phyloP scores from a whole-genome alignment of 768 basidiomycete genomes.

The Trametes elegans region DNA sequence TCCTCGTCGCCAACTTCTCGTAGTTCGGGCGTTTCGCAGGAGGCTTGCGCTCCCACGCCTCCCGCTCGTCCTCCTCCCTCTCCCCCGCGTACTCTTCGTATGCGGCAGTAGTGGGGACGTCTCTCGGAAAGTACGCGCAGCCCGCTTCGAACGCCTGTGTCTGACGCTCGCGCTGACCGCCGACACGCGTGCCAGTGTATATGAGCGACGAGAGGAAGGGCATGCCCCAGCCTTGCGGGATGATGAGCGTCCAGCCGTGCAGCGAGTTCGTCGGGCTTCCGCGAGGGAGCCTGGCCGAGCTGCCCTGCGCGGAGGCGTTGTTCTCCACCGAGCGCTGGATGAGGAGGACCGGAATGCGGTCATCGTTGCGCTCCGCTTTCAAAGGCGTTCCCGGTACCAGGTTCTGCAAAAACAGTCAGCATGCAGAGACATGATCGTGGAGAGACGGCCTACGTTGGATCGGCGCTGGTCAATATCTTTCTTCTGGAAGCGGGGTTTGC shows the following conservation, averaged over 20 bases:
- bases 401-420: slow-evolving; percentile 43
- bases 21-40: slow-evolving; percentile 84
- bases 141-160: slow-evolving; percentile 85
- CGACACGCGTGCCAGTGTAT: slow-evolving; percentile 81
- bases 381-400: slow-evolving; percentile 77
- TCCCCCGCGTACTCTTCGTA: slow-evolving; percentile 49
- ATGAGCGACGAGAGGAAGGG: slow-evolving; percentile 81
- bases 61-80: slow-evolving; percentile 52
- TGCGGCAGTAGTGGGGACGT: slow-evolving; percentile 62
- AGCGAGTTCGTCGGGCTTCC: slow-evolving; percentile 32
- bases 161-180: slow-evolving; percentile 79
- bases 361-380: slow-evolving; percentile 66
- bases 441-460: slow-evolving; percentile 50
- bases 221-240: slow-evolving; percentile 91
- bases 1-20: slow-evolving; percentile 56
- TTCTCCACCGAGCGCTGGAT: slow-evolving; percentile 72
- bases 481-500: slow-evolving; percentile 71
- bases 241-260: slow-evolving; percentile 85
- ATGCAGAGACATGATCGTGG: no score
- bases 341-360: slow-evolving; percentile 80
- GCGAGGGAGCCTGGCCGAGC: slow-evolving; percentile 1
- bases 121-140: slow-evolving; percentile 71
- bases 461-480: slow-evolving; percentile 84
- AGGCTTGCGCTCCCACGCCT: slow-evolving; percentile 75
- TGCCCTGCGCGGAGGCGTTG: slow-evolving; percentile 23